Percentiles rank a stretch among this genome's conserved stretches.
These are phyloP conservation scores for Violaceomyces palustris DNA, from an alignment of 1,284 basidiomycete species.

Conservation along the genomic window DNA sequence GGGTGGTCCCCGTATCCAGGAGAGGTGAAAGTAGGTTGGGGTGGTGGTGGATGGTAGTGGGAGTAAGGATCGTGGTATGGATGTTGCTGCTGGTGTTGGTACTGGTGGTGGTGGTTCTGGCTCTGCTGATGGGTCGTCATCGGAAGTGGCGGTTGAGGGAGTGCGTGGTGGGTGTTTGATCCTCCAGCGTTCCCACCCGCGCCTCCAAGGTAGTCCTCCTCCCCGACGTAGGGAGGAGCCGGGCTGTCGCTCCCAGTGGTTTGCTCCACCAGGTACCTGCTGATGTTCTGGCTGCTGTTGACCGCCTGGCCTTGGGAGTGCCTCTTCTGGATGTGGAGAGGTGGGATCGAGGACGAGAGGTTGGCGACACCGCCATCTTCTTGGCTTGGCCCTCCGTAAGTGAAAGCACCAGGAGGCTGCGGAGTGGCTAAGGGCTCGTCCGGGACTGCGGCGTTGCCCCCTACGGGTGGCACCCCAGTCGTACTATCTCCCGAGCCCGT, in stretches of 20 bases:
- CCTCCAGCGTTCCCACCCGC: neutral
- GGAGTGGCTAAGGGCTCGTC: constrained; percentile 6
- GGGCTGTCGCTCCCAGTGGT: constrained; percentile 15
- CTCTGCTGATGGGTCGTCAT: neutral
- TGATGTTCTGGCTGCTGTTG: constrained; percentile 7
- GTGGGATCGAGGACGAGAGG: constrained; percentile 9
- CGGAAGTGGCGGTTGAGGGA: neutral
- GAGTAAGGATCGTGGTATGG: neutral
- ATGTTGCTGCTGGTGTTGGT: neutral
- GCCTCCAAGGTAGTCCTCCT: neutral
- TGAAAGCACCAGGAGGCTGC: constrained; percentile 8
- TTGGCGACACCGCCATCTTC: no score
- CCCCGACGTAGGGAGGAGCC: constrained; percentile 22
- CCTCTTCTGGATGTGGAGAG: constrained; percentile 32
- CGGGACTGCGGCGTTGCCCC: constrained; percentile 4
- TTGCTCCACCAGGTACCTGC: no score
- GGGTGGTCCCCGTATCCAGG: no score
- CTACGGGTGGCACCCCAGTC: neutral
- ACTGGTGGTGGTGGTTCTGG: neutral
- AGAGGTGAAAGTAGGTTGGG: no score
- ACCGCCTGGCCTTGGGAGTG: constrained; percentile 14
- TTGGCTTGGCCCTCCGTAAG: constrained; percentile 4
- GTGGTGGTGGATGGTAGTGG: no score
- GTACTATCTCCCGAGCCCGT: neutral
- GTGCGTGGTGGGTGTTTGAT: neutral